Percentiles rank a stretch among this genome's conserved stretches.
Evolutionary conservation across 305 asterid species (phyloP).

Genomic region (Caryopteris hybrid): DNA sequence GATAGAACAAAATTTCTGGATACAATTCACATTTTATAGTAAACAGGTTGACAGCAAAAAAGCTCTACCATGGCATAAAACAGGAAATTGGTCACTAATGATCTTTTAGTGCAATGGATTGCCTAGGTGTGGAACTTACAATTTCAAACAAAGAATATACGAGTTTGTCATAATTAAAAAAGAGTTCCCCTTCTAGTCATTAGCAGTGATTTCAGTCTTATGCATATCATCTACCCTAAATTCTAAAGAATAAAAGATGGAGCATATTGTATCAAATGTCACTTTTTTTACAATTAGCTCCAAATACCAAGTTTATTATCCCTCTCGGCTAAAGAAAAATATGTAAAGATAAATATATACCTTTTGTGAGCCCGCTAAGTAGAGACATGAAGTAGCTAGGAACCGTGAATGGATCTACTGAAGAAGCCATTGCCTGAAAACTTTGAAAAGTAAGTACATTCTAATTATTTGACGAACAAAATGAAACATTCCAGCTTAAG

Average conservation of each 20-base stretch:
- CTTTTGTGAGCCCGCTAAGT: conserved; percentile 61
- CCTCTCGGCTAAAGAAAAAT: neutral
- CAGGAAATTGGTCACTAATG: no score
- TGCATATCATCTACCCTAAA: neutral
- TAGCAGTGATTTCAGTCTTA: neutral
- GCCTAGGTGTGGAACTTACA: neutral
- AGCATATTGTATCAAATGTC: neutral
- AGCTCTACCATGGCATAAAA: neutral
- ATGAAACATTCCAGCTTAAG: conserved; percentile 8
- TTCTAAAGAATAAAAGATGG: neutral
- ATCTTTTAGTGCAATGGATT: neutral
- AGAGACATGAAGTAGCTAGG: conserved; percentile 64
- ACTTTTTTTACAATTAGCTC: neutral
- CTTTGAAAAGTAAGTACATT: conserved; percentile 10
- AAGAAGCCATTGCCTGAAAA: conserved; percentile 75
- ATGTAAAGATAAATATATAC: conserved; percentile 27
- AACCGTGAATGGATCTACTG: conserved; percentile 38
- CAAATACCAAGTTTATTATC: neutral
- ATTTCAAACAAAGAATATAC: neutral
- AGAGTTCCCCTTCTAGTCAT: neutral
- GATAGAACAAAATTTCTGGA: neutral
- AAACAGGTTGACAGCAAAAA: neutral
- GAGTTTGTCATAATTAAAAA: conserved; percentile 3
- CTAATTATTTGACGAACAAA: conserved; percentile 4
- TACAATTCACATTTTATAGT: neutral